Evolutionary conservation across 1,139 yeast species (phyloP), one percentile per base, ranked within the genome.

Genomic region (Nematodospora anomalae): DNA sequence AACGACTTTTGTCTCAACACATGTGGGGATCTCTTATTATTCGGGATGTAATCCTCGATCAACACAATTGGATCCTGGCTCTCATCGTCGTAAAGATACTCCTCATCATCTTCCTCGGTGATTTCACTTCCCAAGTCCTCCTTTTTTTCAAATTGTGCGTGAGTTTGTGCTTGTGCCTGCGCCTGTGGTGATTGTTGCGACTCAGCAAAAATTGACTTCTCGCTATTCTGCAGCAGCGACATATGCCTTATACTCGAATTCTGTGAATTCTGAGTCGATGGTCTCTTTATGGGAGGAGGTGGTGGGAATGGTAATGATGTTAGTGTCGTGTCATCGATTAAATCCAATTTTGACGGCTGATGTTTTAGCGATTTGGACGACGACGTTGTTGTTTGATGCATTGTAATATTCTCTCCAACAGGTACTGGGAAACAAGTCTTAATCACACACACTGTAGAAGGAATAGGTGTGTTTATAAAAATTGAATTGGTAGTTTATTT

Each of bases 261-360:
- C 13, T 13, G 21, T 9, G 33, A 33, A 13, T 23, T n/a, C n/a
- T 10, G 25, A 10, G 22, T 20, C 4, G 25, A 27, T 13, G 33
- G 28, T 16, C 35, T 16, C 26, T 32, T 36, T 6, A 28, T 15
- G 12, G 44, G 46, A 21, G 65, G 62, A 2, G 83, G 85, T 14
- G 83, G 83, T 3, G 83, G 79, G 25, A 79, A 53, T 4, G 88
- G 88, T 44, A 81, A 73, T 2, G 88, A 80, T 0, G 90, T 83
- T 36, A 83, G 58, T 13, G 74, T 72, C 6, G 74, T 68, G 48
- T 71, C 77, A 51, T 83, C 88, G 4, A 83, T 66, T 38, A 82
- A 62, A 45, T 83, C 89, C 9, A 83, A 60, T 39, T 71, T 70
- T 1, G 89, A 82, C 11, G 53, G 81, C 78, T 55, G 55, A 31